phyloP scores from a whole-genome alignment of 2,329 filamentous ascomycete genomes.

The Colletotrichum orchidophilum region DNA sequence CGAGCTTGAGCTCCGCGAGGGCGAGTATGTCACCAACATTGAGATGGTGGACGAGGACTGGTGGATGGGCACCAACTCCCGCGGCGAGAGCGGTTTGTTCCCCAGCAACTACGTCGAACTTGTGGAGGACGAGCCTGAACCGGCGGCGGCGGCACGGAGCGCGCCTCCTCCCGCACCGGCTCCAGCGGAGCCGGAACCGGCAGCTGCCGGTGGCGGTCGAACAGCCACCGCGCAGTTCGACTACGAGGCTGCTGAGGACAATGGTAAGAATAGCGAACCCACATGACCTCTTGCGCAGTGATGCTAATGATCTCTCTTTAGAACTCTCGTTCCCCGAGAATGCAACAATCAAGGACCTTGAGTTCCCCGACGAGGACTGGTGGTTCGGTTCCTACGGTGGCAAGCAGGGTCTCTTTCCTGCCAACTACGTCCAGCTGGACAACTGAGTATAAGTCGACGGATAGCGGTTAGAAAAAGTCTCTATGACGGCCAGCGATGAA shows the following conservation, averaged over 20 bases:
- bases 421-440: conserved; percentile 74
- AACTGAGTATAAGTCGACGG: conserved; percentile 36
- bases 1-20: conserved; percentile 90
- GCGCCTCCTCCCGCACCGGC: conserved; percentile 43
- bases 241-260: conserved; percentile 97
- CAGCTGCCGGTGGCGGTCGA: conserved; percentile 52
- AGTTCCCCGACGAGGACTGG: conserved; percentile 99
- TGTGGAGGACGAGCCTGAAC: conserved; percentile 68
- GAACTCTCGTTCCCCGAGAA: conserved; percentile 87
- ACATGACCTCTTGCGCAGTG: no score
- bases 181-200: conserved; percentile 50
- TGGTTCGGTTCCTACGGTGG: conserved; percentile 92
- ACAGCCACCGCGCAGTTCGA: conserved; percentile 91
- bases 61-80: conserved; percentile 94
- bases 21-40: conserved; percentile 88
- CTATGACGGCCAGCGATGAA: conserved; percentile 24
- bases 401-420: conserved; percentile 83
- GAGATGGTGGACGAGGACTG: conserved; percentile 98
- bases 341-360: conserved; percentile 81
- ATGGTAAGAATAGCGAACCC: conserved; percentile 64
- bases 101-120: conserved; percentile 97
- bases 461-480: conserved; percentile 28
- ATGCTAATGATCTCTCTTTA: conserved; percentile 45
- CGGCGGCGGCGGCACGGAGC: conserved; percentile 48
- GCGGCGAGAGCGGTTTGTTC: conserved; percentile 89